Conservation (phyloP, 169 alveolate genomes). For the Plasmodium sp. region DNA sequence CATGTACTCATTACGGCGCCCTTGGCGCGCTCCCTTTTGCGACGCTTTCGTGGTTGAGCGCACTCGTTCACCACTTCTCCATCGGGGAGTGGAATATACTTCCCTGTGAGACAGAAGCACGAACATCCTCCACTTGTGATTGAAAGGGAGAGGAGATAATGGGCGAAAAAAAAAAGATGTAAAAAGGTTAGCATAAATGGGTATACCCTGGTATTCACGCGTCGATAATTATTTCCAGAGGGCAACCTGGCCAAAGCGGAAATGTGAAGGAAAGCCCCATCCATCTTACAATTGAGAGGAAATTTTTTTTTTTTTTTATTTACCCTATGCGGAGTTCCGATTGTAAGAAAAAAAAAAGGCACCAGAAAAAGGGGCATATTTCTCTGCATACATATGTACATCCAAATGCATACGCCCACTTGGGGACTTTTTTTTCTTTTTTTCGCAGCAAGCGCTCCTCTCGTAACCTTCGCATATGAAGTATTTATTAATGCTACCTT, state of each 20-base stretch:
- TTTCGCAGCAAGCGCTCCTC: not conserved
- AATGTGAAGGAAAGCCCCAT: not conserved
- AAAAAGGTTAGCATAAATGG: not conserved
- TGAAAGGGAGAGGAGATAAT: not conserved
- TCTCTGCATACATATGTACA: not conserved
- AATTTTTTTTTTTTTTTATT: too few species aligned
- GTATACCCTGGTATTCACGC: not conserved
- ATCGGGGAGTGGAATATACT: not conserved
- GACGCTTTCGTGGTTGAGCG: not conserved
- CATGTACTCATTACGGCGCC: not conserved
- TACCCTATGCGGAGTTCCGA: not conserved
- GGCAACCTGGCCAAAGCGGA: not conserved
- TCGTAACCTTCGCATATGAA: not conserved
- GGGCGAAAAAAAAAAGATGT: not conserved
- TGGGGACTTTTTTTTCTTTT: not conserved
- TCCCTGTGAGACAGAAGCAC: not conserved
- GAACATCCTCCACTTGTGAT: not conserved
- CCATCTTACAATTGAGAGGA: not conserved
- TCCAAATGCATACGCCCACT: not conserved
- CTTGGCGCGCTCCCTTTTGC: not conserved
- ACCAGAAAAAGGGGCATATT: not conserved
- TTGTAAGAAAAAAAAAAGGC: not conserved
- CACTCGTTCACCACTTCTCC: not conserved
- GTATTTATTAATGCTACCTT: constrained; percentile 84
- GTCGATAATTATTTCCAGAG: not conserved